These are phyloP conservation scores for Clitopilus hobsonii DNA, from an alignment of 768 basidiomycete species.

Conservation along the genomic window DNA sequence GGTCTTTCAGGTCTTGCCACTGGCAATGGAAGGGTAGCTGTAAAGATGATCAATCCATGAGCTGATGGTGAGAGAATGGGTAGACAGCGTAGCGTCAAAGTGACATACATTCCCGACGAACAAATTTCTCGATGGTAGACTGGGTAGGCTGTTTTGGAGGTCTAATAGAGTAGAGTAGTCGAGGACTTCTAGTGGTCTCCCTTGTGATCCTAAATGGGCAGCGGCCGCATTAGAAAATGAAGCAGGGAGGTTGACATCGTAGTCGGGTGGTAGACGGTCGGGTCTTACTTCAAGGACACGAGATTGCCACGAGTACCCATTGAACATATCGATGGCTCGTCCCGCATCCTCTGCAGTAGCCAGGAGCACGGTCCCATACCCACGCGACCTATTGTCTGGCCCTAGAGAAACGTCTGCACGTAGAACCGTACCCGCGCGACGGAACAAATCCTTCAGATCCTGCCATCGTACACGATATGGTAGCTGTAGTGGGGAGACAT, in stretches of 20 bases:
- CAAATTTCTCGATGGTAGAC: slow-evolving; percentile 43
- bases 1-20: slow-evolving; percentile 98
- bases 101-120: slow-evolving; percentile 85
- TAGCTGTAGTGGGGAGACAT: slow-evolving; percentile 43
- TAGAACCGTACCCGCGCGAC: slow-evolving; percentile 87
- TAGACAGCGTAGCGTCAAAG: neutral
- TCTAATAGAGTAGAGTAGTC: slow-evolving; percentile 17
- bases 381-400: slow-evolving; percentile 88
- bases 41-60: slow-evolving; percentile 9
- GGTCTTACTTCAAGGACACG: slow-evolving; percentile 87
- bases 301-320: slow-evolving; percentile 97
- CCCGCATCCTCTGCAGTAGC: slow-evolving; percentile 94
- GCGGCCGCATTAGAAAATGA: slow-evolving; percentile 7
- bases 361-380: slow-evolving; percentile 92
- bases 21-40: slow-evolving; percentile 91
- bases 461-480: slow-evolving; percentile 99
- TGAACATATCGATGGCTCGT: slow-evolving; percentile 92
- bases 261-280: slow-evolving; percentile 72
- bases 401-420: slow-evolving; percentile 75
- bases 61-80: neutral
- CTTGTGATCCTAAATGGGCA: neutral
- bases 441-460: slow-evolving; percentile 96
- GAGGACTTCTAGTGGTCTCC: slow-evolving; percentile 8
- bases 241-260: slow-evolving; percentile 33
- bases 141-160: slow-evolving; percentile 22